phyloP scores from a whole-genome alignment of 805 yeast species.

The Wickerhamomyces xylosicus region DNA sequence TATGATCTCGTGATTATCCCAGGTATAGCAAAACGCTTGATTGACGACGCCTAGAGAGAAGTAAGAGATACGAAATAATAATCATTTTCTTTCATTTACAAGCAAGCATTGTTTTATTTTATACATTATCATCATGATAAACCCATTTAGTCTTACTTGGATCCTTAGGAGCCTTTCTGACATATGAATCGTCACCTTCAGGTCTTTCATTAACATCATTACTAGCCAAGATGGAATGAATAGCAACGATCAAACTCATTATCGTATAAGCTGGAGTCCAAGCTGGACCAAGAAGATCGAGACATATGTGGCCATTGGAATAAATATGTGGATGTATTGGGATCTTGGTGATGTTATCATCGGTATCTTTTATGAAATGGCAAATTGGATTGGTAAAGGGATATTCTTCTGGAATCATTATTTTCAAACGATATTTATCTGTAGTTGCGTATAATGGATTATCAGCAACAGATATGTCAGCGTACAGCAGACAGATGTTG shows the following conservation, averaged over 20 bases:
- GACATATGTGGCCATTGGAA: slow-evolving; percentile 71
- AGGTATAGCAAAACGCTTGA: too few relatives aligned
- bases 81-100: too few relatives aligned
- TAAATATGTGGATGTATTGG: slow-evolving; percentile 72
- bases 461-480: slow-evolving; percentile 27
- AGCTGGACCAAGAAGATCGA: slow-evolving; percentile 45
- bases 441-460: slow-evolving; percentile 25
- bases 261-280: slow-evolving; percentile 23
- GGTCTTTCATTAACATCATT: slow-evolving; percentile 43
- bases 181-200: slow-evolving; percentile 42
- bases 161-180: slow-evolving; percentile 41
- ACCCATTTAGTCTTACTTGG: slow-evolving; percentile 41
- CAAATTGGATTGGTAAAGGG: slow-evolving; percentile 55
- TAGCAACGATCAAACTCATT: slow-evolving; percentile 38
- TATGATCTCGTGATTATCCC: too few relatives aligned
- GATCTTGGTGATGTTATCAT: slow-evolving; percentile 20
- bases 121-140: slow-evolving; percentile 49
- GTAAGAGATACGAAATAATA: too few relatives aligned
- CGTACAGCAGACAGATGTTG: slow-evolving; percentile 22
- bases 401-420: slow-evolving; percentile 33
- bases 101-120: too few relatives aligned
- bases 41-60: too few relatives aligned
- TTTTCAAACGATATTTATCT: slow-evolving; percentile 30
- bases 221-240: slow-evolving; percentile 54
- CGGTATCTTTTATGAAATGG: slow-evolving; percentile 28